Evolutionary conservation across 2,329 filamentous ascomycete species (phyloP).

Genomic region (Fusarium devonianum): DNA sequence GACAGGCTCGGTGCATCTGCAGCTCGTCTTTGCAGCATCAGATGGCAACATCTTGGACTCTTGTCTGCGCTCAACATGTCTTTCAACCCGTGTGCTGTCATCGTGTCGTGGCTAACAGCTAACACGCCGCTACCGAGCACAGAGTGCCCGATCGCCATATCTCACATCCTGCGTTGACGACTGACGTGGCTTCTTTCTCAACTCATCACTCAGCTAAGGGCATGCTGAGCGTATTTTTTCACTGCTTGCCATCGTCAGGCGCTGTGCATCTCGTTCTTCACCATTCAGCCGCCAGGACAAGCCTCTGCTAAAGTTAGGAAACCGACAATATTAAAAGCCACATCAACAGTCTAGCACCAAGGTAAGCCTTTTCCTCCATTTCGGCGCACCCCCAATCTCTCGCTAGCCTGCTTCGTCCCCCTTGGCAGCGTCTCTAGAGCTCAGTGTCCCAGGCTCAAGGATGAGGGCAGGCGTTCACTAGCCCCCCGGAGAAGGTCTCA

Average conservation of each 20-base stretch:
- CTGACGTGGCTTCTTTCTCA: conserved; percentile 5
- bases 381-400: conserved; percentile 12
- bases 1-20: conserved; percentile 12
- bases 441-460: conserved; percentile 35
- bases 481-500: conserved; percentile 37
- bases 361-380: conserved; percentile 1
- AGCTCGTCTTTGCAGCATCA: background rate
- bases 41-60: background rate
- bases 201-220: conserved; percentile 9
- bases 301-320: conserved; percentile 10
- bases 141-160: conserved; percentile 16
- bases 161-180: conserved; percentile 5
- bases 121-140: background rate
- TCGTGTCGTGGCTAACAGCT: conserved; percentile 16
- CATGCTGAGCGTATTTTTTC: background rate
- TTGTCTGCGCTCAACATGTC: conserved; percentile 23
- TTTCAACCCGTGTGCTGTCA: conserved; percentile 22
- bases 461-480: conserved; percentile 15
- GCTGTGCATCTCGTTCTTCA: too few species aligned
- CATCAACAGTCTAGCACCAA: background rate
- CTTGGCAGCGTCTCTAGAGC: conserved; percentile 35
- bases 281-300: background rate
- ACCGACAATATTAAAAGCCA: conserved; percentile 1
- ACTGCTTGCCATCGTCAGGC: background rate
- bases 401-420: conserved; percentile 21